These are phyloP conservation scores for Geotrichum fermentans DNA, from an alignment of 1,139 yeast genomes.

Conservation along the genomic window DNA sequence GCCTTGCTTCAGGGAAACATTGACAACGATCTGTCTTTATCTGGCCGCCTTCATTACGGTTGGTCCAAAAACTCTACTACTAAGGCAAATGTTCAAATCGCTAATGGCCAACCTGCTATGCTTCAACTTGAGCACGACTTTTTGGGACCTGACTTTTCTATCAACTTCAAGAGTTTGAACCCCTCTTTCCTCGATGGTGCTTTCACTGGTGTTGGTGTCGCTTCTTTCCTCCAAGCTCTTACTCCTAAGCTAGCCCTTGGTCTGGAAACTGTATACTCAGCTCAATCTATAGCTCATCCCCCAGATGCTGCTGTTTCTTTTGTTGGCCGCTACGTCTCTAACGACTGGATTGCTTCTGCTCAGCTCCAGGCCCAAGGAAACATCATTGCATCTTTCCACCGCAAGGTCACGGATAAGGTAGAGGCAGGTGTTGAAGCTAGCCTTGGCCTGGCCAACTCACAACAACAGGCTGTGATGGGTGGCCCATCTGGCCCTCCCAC, in stretches of 20 bases:
- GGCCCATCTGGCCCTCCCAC: conserved; percentile 80
- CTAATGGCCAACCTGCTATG: conserved; percentile 89
- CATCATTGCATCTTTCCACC: conserved; percentile 85
- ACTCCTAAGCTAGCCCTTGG: conserved; percentile 84
- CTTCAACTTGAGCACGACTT: conserved; percentile 94
- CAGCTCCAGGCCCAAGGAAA: conserved; percentile 94
- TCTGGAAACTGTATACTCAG: conserved; percentile 85
- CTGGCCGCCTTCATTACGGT: conserved; percentile 88
- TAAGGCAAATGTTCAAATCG: conserved; percentile 83
- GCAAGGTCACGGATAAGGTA: conserved; percentile 83
- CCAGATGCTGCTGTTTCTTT: conserved; percentile 91
- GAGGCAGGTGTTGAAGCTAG: conserved; percentile 97
- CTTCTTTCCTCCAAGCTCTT: conserved; percentile 82
- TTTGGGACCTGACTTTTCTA: conserved; percentile 81
- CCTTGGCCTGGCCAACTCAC: conserved; percentile 69
- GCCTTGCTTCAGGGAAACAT: conserved; percentile 86
- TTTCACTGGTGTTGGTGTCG: conserved; percentile 87
- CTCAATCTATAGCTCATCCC: conserved; percentile 68
- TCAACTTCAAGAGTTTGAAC: conserved; percentile 86
- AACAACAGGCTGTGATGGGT: conserved; percentile 53
- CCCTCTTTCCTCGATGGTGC: conserved; percentile 74
- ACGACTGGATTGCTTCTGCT: conserved; percentile 90
- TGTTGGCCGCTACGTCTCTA: conserved; percentile 83
- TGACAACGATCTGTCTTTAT: conserved; percentile 78
- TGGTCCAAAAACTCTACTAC: conserved; percentile 80